phyloP scores from a whole-genome alignment of 2,329 filamentous ascomycete genomes.

The Sarocladium oryzae region DNA sequence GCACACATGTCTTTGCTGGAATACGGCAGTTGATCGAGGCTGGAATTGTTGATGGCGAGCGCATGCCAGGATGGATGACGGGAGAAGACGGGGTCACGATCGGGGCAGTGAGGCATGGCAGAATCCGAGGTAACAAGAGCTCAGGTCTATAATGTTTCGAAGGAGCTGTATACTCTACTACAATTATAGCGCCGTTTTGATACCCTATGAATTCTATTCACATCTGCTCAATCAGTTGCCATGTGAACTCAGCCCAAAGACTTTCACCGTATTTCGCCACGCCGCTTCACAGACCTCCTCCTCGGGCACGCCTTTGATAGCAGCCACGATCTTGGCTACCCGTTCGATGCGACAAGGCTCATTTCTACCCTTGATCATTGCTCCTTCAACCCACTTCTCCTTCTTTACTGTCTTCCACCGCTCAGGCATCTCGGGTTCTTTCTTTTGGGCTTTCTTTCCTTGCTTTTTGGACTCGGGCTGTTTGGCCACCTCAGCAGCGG shows the following conservation, averaged over 20 bases:
- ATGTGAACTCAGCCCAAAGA: slow-evolving; percentile 61
- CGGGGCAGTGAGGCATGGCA: slow-evolving; percentile 60
- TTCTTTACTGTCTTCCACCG: slow-evolving; percentile 86
- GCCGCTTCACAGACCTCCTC: slow-evolving; percentile 82
- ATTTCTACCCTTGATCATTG: slow-evolving; percentile 91
- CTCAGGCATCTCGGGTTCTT: slow-evolving; percentile 60
- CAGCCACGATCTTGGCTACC: slow-evolving; percentile 83
- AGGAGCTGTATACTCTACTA: neutral
- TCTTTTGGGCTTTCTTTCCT: slow-evolving; percentile 47
- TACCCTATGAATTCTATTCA: slow-evolving; percentile 1
- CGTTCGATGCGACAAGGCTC: slow-evolving; percentile 83
- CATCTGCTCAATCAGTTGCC: neutral
- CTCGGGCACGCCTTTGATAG: slow-evolving; percentile 71
- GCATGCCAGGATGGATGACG: slow-evolving; percentile 87
- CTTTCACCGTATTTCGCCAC: slow-evolving; percentile 72
- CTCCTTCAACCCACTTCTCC: slow-evolving; percentile 83
- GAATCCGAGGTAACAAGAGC: slow-evolving; percentile 53
- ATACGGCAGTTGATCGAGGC: slow-evolving; percentile 71
- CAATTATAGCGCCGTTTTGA: slow-evolving; percentile 2
- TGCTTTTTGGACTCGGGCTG: slow-evolving; percentile 27
- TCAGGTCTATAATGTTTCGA: slow-evolving; percentile 38
- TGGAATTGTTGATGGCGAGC: slow-evolving; percentile 67
- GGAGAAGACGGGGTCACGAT: slow-evolving; percentile 77
- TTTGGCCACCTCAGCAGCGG: slow-evolving; percentile 10
- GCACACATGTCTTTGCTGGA: slow-evolving; percentile 74